Conservation (phyloP, 2,329 filamentous ascomycete genomes). For the Penicillium sp. region DNA sequence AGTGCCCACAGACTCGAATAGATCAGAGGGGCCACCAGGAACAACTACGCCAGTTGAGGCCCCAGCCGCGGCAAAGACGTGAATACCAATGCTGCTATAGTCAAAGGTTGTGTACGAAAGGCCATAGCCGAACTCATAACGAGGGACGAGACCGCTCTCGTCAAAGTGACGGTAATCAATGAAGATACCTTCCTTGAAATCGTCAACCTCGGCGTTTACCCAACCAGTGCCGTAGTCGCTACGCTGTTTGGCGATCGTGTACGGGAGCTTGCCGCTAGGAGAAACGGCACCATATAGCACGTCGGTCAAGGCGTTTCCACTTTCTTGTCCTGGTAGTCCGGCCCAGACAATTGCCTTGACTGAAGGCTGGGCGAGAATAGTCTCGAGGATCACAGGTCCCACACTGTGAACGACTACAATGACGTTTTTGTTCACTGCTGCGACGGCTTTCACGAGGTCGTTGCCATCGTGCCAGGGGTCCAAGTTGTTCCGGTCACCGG, state of each 20-base stretch:
- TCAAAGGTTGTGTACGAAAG: slow-evolving; percentile 53
- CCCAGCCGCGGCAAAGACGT: slow-evolving; percentile 46
- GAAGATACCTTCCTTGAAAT: slow-evolving; percentile 51
- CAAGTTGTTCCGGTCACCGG: slow-evolving; percentile 48
- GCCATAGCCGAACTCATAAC: slow-evolving; percentile 55
- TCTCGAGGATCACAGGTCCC: slow-evolving; percentile 56
- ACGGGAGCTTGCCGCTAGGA: slow-evolving; percentile 55
- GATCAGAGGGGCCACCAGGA: not conserved
- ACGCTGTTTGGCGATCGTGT: slow-evolving; percentile 55
- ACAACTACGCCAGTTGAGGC: not conserved
- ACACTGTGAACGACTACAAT: slow-evolving; percentile 62
- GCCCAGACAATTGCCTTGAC: slow-evolving; percentile 61
- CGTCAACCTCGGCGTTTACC: slow-evolving; percentile 13
- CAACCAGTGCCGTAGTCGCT: slow-evolving; percentile 44
- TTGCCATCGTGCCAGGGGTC: slow-evolving; percentile 46
- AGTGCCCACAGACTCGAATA: slow-evolving; percentile 35
- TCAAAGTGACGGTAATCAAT: slow-evolving; percentile 56
- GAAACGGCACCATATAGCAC: slow-evolving; percentile 43
- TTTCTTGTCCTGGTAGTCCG: slow-evolving; percentile 57
- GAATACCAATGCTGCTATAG: slow-evolving; percentile 44
- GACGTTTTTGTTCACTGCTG: slow-evolving; percentile 55
- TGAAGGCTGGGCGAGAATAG: slow-evolving; percentile 58
- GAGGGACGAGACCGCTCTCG: slow-evolving; percentile 44
- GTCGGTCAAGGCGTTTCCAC: slow-evolving; percentile 45
- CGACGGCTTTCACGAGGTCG: slow-evolving; percentile 50